Evolutionary conservation across 83 land plant species (phyloP).

Genomic region (Thuja plicata): DNA sequence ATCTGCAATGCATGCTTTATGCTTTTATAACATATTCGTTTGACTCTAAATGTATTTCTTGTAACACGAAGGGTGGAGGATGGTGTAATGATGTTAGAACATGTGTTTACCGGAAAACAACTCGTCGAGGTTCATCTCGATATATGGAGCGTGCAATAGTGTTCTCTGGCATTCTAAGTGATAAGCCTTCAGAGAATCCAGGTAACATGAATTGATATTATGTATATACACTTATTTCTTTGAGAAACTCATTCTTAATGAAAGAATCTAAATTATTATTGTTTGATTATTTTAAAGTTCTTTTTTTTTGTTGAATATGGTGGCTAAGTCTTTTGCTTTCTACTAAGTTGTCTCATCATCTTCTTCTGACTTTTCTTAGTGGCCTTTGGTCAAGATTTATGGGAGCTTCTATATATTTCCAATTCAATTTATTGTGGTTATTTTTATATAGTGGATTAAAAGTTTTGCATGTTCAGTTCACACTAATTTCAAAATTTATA

Average conservation of each 20-base stretch:
- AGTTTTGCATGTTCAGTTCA: neutral
- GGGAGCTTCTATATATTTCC: neutral
- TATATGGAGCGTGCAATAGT: constrained; percentile 58
- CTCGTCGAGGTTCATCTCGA: constrained; percentile 65
- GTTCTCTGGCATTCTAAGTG: constrained; percentile 76
- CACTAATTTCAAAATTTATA: neutral
- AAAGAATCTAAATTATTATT: neutral
- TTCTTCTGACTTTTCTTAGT: neutral
- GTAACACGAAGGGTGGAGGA: constrained; percentile 70
- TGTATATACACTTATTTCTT: neutral
- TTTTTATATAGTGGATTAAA: neutral
- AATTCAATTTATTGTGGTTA: neutral
- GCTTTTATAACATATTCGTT: neutral
- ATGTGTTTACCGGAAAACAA: constrained; percentile 66
- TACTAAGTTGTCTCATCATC: neutral
- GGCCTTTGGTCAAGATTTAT: neutral
- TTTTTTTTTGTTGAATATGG: neutral
- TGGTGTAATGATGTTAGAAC: constrained; percentile 66
- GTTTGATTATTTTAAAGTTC: neutral
- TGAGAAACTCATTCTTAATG: neutral
- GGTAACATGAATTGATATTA: constrained; percentile 30
- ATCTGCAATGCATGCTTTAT: neutral
- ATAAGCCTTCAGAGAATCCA: constrained; percentile 69
- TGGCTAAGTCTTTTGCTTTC: neutral
- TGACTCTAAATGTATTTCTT: neutral